phyloP scores from a whole-genome alignment of 495 filamentous ascomycete genomes.

The Penicillium herquei region DNA sequence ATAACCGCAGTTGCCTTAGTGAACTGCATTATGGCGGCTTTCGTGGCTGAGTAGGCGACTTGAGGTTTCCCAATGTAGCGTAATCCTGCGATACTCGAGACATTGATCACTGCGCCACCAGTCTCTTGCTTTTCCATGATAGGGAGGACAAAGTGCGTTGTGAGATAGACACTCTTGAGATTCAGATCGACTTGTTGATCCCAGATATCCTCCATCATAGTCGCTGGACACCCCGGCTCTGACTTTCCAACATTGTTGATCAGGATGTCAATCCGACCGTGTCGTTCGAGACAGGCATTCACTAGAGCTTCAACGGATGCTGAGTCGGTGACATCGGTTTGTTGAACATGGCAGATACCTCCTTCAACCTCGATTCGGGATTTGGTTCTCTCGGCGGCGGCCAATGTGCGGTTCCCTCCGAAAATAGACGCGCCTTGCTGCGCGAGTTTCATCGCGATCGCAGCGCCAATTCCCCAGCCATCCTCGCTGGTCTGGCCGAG shows the following conservation, averaged over 20 bases:
- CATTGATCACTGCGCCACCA: constrained; percentile 42
- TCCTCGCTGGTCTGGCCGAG: constrained; percentile 43
- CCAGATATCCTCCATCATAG: constrained; percentile 48
- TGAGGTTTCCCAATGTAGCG: constrained; percentile 54
- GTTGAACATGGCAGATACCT: constrained; percentile 30
- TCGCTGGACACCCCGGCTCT: constrained; percentile 49
- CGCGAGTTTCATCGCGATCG: constrained; percentile 42
- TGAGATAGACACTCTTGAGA: constrained; percentile 52
- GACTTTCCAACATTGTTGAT: constrained; percentile 53
- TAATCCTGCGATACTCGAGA: constrained; percentile 47
- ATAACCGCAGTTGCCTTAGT: constrained; percentile 50
- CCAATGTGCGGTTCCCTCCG: constrained; percentile 42
- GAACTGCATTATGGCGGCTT: constrained; percentile 49
- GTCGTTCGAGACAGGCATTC: constrained; percentile 41
- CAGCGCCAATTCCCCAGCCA: constrained; percentile 50
- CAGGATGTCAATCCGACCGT: constrained; percentile 56
- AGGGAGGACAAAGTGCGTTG: constrained; percentile 44
- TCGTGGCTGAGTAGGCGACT: constrained; percentile 51
- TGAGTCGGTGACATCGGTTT: constrained; percentile 46
- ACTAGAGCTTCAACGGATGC: constrained; percentile 42
- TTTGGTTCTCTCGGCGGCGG: constrained; percentile 35
- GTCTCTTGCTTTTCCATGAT: constrained; percentile 46
- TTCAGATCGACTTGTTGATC: constrained; percentile 51
- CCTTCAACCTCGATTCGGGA: constrained; percentile 22
- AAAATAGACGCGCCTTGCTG: constrained; percentile 46